Conservation (phyloP, 2,329 filamentous ascomycete genomes). For the Huntiella savannae region DNA sequence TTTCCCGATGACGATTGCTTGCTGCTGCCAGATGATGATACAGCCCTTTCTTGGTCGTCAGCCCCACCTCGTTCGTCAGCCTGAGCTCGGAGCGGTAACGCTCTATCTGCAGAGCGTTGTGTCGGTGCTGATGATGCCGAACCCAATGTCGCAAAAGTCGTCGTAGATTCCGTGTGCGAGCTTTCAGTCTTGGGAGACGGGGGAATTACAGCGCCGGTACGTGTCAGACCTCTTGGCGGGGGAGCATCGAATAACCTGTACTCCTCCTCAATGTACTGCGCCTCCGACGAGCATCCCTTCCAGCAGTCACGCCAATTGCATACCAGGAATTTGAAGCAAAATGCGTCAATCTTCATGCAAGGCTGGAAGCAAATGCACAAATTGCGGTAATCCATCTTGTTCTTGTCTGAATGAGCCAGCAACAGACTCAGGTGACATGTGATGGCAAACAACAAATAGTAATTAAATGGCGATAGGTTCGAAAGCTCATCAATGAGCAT, state of each 20-base stretch:
- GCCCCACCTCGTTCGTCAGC: too few relatives aligned
- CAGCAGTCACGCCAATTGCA: constrained; percentile 93
- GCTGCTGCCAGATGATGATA: constrained; percentile 47
- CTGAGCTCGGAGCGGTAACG: constrained; percentile 4
- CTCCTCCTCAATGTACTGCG: constrained; percentile 54
- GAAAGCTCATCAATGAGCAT: constrained; percentile 80
- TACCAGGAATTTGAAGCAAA: constrained; percentile 88
- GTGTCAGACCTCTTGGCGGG: constrained; percentile 29
- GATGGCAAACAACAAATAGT: constrained; percentile 92
- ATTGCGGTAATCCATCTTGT: constrained; percentile 96
- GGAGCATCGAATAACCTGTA: constrained; percentile 41
- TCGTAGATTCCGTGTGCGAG: constrained; percentile 11
- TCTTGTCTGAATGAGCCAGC: constrained; percentile 79
- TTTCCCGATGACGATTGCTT: constrained; percentile 24
- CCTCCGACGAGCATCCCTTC: constrained; percentile 87
- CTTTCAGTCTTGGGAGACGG: constrained; percentile 15
- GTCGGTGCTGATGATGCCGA: not conserved
- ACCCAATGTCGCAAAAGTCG: not conserved
- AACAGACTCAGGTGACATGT: constrained; percentile 88
- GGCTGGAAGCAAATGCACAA: constrained; percentile 94
- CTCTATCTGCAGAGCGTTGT: not conserved
- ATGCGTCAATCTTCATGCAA: constrained; percentile 87
- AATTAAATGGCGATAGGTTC: constrained; percentile 88
- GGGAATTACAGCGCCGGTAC: constrained; percentile 8
- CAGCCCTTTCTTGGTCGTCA: constrained; percentile 6